A percentile compares a stretch with the other conserved stretches of the same genome.
Evolutionary conservation across 768 basidiomycete genomes (phyloP).

Genomic region (Cystobasidium ongulense): DNA sequence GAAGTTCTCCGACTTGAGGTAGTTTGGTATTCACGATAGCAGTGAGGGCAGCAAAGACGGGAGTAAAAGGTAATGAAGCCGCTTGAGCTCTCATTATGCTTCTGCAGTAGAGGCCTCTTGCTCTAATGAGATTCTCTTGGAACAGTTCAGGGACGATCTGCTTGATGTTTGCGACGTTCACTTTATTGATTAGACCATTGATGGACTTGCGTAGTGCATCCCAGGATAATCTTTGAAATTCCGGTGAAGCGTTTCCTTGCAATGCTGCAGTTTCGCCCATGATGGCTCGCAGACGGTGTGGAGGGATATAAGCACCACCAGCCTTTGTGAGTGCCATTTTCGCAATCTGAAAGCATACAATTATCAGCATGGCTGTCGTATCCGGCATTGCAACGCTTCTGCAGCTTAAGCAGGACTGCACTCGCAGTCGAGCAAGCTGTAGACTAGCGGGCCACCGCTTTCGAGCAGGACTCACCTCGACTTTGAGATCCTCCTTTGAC

Average conservation of each 20-base stretch:
- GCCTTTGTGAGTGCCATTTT: constrained; percentile 51
- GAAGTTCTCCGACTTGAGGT: constrained; percentile 87
- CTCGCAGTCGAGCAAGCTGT: not conserved
- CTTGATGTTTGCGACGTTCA: constrained; percentile 38
- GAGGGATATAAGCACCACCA: constrained; percentile 94
- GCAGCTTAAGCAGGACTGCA: not conserved
- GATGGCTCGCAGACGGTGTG: constrained; percentile 80
- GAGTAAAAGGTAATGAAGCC: constrained; percentile 92
- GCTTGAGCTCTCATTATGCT: constrained; percentile 98
- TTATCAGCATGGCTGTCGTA: not conserved
- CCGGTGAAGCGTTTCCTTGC: constrained; percentile 69
- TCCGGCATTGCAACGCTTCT: not conserved
- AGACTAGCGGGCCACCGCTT: not conserved
- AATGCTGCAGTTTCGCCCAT: constrained; percentile 63
- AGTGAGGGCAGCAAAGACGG: constrained; percentile 88
- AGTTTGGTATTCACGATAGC: constrained; percentile 95
- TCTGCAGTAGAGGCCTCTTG: constrained; percentile 78
- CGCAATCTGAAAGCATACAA: constrained; percentile 33
- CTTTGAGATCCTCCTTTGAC: constrained; percentile 49
- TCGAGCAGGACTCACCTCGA: not conserved
- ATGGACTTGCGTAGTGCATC: constrained; percentile 94
- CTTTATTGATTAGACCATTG: constrained; percentile 97
- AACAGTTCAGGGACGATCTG: constrained; percentile 54
- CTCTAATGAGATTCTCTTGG: constrained; percentile 84
- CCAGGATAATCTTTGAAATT: constrained; percentile 94